Evolutionary conservation across 2,329 filamentous ascomycete genomes (phyloP), one percentile per base, ranked within the genome.

Genomic region (Periconia digitata): DNA sequence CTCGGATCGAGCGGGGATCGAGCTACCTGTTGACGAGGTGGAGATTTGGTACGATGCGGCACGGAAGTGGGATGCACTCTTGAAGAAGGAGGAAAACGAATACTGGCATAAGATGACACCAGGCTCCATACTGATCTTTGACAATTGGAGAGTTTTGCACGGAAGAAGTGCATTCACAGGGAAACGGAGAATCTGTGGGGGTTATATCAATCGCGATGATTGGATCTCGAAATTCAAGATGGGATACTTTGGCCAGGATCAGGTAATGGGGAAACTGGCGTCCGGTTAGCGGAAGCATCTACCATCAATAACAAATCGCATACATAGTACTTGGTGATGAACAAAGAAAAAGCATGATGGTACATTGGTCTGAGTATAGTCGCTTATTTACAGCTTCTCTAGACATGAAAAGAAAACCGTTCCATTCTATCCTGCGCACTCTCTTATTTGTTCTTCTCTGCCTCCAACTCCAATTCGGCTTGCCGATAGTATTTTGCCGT

Each of bases 401-500:
- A 17, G 49, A 49, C 54, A 48, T 34, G 27, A 32, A 32, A 57
- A 54, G 48, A 53, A 60, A 61, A 48, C 45, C 35, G 42, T 51
- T 17, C 47, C 47, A 46, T 46, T 47, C 46, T 37, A 45, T 54
- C 47, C 37, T 49, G 17, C 20, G 20, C 20, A 12, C 42, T 24
- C 51, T 6, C 53, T 43, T 50, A 46, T 43, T 43, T 43, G n/a
- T 51, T 49, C 50, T 55, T 63, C 79, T 95, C 91, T 34, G 85
- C 86, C 76, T 95, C 94, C 64, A 99, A 76, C 74, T 99, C 94
- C 72, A 86, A 81, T 80, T 99, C 94, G 7, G 94, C 94, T 73
- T 95, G 90, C 71, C 87, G 86, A 75, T 95, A 99, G 78, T 99
- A 99, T 79, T 99, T 99, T 57, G 92, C 91, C 24, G 94, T 99